Percentiles rank a stretch among this genome's conserved stretches.
These are phyloP conservation scores for Pseudogymnoascus sp. DNA, from an alignment of 2,329 filamentous ascomycete species.

Conservation along the genomic window DNA sequence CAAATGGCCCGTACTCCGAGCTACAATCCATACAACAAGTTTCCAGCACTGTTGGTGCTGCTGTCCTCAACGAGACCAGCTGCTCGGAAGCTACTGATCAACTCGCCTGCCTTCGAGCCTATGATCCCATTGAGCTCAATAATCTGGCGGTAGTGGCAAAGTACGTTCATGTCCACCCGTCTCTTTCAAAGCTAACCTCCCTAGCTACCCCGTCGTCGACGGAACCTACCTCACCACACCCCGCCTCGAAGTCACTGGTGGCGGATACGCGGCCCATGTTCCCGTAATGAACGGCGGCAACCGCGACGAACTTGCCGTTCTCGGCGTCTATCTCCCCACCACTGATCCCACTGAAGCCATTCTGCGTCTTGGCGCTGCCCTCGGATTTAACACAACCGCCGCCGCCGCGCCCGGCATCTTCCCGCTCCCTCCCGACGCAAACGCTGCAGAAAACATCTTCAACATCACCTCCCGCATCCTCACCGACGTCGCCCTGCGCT, in stretches of 20 bases:
- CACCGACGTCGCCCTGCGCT: constrained; percentile 27
- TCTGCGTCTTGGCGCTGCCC: not conserved
- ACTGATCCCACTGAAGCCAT: constrained; percentile 12
- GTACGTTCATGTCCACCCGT: not conserved
- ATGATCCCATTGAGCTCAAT: constrained; percentile 15
- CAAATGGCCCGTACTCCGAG: constrained; percentile 8
- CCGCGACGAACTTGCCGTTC: constrained; percentile 29
- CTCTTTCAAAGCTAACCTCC: not conserved
- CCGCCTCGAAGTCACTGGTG: constrained; percentile 16
- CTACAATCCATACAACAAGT: not conserved
- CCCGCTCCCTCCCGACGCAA: constrained; percentile 15
- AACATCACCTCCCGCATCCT: constrained; percentile 28
- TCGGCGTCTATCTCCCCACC: constrained; percentile 20
- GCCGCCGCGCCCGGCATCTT: constrained; percentile 14
- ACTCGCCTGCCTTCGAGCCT: constrained; percentile 18
- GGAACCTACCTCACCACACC: constrained; percentile 25
- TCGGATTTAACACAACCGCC: not conserved
- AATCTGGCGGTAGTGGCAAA: not conserved
- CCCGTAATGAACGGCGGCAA: constrained; percentile 28
- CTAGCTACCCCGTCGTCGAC: constrained; percentile 23
- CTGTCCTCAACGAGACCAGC: constrained; percentile 17
- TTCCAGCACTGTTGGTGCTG: constrained; percentile 9
- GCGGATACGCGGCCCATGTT: constrained; percentile 17
- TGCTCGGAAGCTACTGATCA: constrained; percentile 17
- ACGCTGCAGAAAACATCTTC: constrained; percentile 22